These are phyloP conservation scores for Chenopodium album DNA, from an alignment of 148 eudicot genomes.

Conservation along the genomic window DNA sequence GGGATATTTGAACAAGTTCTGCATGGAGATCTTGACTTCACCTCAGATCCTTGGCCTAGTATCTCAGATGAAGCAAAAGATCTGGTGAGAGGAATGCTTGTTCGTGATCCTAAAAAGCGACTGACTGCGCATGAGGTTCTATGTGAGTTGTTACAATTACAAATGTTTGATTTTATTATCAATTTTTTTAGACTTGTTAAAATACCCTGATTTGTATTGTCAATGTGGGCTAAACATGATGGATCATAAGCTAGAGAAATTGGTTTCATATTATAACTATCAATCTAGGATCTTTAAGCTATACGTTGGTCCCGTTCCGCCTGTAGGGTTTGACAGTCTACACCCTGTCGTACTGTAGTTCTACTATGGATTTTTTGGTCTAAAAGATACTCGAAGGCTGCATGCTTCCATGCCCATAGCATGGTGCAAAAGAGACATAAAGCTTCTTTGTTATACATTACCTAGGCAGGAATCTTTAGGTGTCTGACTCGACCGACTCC, in stretches of 20 bases:
- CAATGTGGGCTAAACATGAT: not conserved
- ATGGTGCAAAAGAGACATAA: not conserved
- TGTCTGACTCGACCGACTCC: not conserved
- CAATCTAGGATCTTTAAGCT: not conserved
- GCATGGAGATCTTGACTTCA: slow-evolving; percentile 83
- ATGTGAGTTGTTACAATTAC: slow-evolving; percentile 46
- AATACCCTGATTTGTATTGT: not conserved
- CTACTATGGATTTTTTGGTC: not conserved
- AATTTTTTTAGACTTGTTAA: not conserved
- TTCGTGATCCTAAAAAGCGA: slow-evolving; percentile 73
- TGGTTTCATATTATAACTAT: not conserved
- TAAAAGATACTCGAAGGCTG: not conserved
- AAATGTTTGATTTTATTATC: not conserved
- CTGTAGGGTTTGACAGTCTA: not conserved
- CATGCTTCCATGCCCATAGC: not conserved
- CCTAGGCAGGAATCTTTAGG: not conserved
- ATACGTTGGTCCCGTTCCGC: not conserved
- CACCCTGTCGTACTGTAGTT: not conserved
- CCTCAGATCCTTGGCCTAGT: slow-evolving; percentile 88
- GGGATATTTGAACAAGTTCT: slow-evolving; percentile 86
- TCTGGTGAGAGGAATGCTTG: slow-evolving; percentile 82
- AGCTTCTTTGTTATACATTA: not conserved
- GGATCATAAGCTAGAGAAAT: not conserved
- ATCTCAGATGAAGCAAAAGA: slow-evolving; percentile 87
- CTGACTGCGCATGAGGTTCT: slow-evolving; percentile 84